phyloP scores from a whole-genome alignment of 2,329 filamentous ascomycete genomes.

The Cytospora mali region DNA sequence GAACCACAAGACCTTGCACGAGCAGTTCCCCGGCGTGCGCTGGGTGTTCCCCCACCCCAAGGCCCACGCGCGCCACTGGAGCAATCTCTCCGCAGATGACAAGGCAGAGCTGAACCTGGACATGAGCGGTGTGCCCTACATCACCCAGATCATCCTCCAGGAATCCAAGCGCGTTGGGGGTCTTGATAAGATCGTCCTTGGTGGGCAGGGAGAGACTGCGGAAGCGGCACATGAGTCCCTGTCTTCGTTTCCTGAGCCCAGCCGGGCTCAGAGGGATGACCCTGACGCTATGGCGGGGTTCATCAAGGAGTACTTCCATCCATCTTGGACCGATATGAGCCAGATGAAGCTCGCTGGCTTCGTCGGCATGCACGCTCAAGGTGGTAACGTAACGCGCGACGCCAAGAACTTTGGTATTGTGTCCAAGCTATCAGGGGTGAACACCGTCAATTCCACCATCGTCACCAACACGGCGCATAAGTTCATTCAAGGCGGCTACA shows the following conservation, averaged over 20 bases:
- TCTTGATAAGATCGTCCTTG: conserved; percentile 29
- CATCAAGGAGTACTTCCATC: conserved; percentile 4
- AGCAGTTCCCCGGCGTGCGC: conserved; percentile 28
- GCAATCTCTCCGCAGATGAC: conserved; percentile 21
- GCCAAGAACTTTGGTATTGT: conserved; percentile 25
- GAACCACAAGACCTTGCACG: conserved; percentile 24
- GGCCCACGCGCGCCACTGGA: conserved; percentile 24
- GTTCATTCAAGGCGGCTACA: conserved; percentile 32
- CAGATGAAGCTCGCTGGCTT: conserved; percentile 28
- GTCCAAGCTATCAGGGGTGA: conserved; percentile 6
- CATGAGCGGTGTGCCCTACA: conserved; percentile 23
- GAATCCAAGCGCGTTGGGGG: conserved; percentile 27
- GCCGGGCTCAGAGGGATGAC: neutral
- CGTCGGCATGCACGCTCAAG: conserved; percentile 30
- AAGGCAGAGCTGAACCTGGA: conserved; percentile 17
- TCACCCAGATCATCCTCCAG: conserved; percentile 31
- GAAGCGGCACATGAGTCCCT: conserved; percentile 31
- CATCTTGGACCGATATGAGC: neutral
- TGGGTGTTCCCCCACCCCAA: conserved; percentile 31
- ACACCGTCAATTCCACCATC: conserved; percentile 24
- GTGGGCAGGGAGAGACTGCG: conserved; percentile 31
- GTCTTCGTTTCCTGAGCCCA: conserved; percentile 25
- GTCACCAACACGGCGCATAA: conserved; percentile 30
- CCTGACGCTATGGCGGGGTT: conserved; percentile 4
- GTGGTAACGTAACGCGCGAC: conserved; percentile 27